Evolutionary conservation across 2,329 filamentous ascomycete species (phyloP).

Genomic region (Alternaria metachromatica): DNA sequence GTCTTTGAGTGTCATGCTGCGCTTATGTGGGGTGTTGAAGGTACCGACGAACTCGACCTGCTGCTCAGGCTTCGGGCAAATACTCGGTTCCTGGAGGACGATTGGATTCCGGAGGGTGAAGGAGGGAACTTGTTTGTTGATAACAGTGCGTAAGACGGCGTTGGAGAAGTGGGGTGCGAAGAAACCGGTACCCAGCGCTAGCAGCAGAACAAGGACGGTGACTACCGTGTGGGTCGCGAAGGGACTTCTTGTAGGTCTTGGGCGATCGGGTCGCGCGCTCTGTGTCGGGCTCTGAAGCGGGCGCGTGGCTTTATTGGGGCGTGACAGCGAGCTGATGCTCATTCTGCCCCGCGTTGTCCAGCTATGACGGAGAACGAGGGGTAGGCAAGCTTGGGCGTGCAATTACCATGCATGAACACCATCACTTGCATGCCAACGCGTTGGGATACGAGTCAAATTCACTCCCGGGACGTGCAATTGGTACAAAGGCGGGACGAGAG

Average conservation of each 20-base stretch:
- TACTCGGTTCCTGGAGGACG: conserved; percentile 32
- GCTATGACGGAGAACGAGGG: conserved; percentile 28
- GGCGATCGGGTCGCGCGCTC: neutral
- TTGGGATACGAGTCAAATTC: neutral
- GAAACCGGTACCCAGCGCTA: conserved; percentile 45
- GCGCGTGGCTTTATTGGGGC: conserved; percentile 23
- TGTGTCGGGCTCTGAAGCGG: conserved; percentile 4
- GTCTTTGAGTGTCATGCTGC: conserved; percentile 62
- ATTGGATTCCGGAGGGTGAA: conserved; percentile 35
- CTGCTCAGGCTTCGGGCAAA: conserved; percentile 39
- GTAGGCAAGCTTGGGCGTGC: conserved; percentile 18
- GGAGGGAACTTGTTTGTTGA: conserved; percentile 28
- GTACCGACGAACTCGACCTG: conserved; percentile 40
- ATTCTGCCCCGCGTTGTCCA: conserved; percentile 24
- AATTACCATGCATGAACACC: conserved; percentile 22
- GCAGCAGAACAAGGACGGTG: conserved; percentile 40
- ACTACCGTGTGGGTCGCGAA: conserved; percentile 31
- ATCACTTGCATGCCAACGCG: conserved; percentile 18
- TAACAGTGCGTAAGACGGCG: conserved; percentile 36
- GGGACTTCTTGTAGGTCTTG: conserved; percentile 6
- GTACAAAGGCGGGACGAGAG: conserved; percentile 4
- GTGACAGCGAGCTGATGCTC: conserved; percentile 11
- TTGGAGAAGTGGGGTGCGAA: conserved; percentile 46
- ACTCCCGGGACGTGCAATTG: conserved; percentile 8
- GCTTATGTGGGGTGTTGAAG: conserved; percentile 45